Evolutionary conservation across 2,329 filamentous ascomycete genomes (phyloP).

Genomic region (Alternaria ventricosa): DNA sequence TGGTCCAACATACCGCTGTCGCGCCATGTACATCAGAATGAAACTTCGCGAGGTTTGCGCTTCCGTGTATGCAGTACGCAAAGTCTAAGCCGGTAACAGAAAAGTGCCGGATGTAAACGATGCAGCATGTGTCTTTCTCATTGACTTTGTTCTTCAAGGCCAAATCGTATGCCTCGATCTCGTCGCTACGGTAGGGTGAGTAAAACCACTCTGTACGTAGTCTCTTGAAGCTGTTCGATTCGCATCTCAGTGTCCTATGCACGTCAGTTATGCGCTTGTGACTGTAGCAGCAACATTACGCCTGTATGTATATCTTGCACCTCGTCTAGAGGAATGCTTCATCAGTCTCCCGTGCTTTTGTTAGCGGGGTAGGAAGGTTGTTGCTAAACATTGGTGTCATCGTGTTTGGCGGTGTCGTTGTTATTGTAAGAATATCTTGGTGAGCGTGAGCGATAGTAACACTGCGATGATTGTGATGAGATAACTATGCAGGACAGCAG

Average conservation of each 20-base stretch:
- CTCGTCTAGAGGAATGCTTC: conserved; percentile 4
- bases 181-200: conserved; percentile 8
- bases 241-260: neutral
- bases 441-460: conserved; percentile 2
- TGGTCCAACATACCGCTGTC: conserved; percentile 14
- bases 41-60: conserved; percentile 17
- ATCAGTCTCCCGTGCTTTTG: conserved; percentile 6
- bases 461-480: neutral
- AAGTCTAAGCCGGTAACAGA: conserved; percentile 1
- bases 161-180: neutral
- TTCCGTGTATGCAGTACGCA: conserved; percentile 27
- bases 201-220: conserved; percentile 7
- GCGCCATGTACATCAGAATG: conserved; percentile 1
- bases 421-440: neutral
- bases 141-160: neutral
- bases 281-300: neutral
- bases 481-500: neutral
- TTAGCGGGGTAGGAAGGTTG: neutral
- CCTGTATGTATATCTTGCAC: conserved; percentile 13
- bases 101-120: conserved; percentile 31
- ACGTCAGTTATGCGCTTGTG: neutral
- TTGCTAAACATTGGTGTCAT: neutral
- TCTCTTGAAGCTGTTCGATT: neutral
- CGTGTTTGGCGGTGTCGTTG: neutral
- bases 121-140: neutral